Evolutionary conservation across 2,329 filamentous ascomycete species (phyloP), one percentile per base, ranked within the genome.

Genomic region (Sporothrix curviconia): DNA sequence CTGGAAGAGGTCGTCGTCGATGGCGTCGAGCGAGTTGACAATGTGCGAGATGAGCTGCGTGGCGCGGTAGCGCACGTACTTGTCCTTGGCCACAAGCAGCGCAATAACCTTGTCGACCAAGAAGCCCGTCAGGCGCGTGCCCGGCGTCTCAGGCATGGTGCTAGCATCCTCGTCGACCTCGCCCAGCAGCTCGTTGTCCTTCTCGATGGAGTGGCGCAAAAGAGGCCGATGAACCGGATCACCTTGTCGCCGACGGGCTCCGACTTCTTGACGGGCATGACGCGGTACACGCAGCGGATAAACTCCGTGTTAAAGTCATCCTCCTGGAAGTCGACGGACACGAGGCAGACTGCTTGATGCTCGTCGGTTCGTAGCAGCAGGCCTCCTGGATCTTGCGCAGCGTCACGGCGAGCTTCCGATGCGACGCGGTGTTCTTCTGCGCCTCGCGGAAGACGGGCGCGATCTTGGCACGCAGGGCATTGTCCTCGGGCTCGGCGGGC

Each of bases 41-140:
- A 96, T 85, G 69, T 96, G 89, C 2, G 91, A 88, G 55, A 95
- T 84, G 54, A 96, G 82, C 69, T 99, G 94, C 0, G 92, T 95
- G 4, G 91, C 84, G 59, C 94, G 82, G 72, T 90, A 99, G 59
- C 94, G 84, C 47, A 97, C 87, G 59, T 87, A 87, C 72, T 96
- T 97, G 72, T 99, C 94, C 72, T 96, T 97, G 43, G 89, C 84
- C 9, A 80, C 81, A 60, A 96, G 77, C n/a, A 96, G 75, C 5
- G 88, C 87, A 3, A 95, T 76, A 19, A 94, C 73, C 7, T 84
- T 79, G 55, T 84, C 82, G 66, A 97, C 82, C 36, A 97, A 79
- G 30, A 84, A 80, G 2, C 84, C 84, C 1, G 85, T 89, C 24
- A 97, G 81, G 51, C 92, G 84, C 24, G 86, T 89, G 62, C 84